A percentile compares a stretch with the other conserved stretches of the same genome.
phyloP scores from a whole-genome alignment of 768 basidiomycete genomes.

The Pholiota microspora region DNA sequence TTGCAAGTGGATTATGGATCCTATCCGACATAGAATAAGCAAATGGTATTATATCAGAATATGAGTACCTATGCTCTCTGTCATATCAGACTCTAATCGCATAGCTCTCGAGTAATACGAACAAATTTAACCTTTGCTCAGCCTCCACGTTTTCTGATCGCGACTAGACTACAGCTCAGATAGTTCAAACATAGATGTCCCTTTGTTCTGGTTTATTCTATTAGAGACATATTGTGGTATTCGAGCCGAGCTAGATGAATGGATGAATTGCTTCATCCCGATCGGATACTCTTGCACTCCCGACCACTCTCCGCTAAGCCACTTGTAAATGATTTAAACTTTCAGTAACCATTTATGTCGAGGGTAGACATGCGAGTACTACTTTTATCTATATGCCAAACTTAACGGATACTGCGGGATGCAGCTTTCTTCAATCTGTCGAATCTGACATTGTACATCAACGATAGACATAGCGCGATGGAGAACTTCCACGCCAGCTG shows the following conservation, averaged over 20 bases:
- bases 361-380: not conserved
- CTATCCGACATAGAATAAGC: too few species aligned
- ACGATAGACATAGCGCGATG: not conserved
- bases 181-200: not conserved
- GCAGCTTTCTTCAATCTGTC: not conserved
- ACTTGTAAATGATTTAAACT: not conserved
- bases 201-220: not conserved
- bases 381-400: not conserved
- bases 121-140: not conserved
- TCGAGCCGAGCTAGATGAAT: not conserved
- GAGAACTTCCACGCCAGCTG: not conserved
- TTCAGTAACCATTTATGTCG: not conserved
- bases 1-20: too few species aligned
- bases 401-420: not conserved
- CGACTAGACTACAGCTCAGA: not conserved
- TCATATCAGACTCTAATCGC: too few species aligned
- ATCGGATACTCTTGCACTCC: not conserved
- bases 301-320: constrained; percentile 2
- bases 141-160: not conserved
- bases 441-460: not conserved
- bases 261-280: not conserved
- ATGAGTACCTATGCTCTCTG: too few species aligned
- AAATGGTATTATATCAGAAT: too few species aligned
- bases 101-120: not conserved
- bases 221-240: not conserved